These are phyloP conservation scores for barley (Hordeum vulgare) DNA, from an alignment of 176 grass and related monocot species.

Conservation along the genomic window MorexV3_pseudomolecules_assembly NC_058520.1:116186106-116186605, in stretches of 20 bases:
- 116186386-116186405: background rate
- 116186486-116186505: background rate
- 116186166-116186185: background rate
- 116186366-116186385: background rate
- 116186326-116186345: background rate
- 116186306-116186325: background rate
- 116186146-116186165: background rate
- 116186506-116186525: background rate
- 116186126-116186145: slow-evolving; percentile 3
- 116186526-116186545: background rate
- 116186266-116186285: slow-evolving; percentile 10
- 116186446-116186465: background rate
- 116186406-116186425: background rate
- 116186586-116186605: too few relatives aligned
- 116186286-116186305: slow-evolving; percentile 13
- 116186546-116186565: too few relatives aligned
- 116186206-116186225: slow-evolving; percentile 8
- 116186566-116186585: too few relatives aligned
- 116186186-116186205: slow-evolving; percentile 3
- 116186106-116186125: background rate
- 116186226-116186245: slow-evolving; percentile 17
- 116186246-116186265: slow-evolving; percentile 13
- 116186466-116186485: background rate
- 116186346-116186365: background rate
- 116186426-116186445: background rate